Evolutionary conservation across 345 rosid species (phyloP), one percentile per base, ranked within the genome.

Genomic region (Pugionium dolabratum): DNA sequence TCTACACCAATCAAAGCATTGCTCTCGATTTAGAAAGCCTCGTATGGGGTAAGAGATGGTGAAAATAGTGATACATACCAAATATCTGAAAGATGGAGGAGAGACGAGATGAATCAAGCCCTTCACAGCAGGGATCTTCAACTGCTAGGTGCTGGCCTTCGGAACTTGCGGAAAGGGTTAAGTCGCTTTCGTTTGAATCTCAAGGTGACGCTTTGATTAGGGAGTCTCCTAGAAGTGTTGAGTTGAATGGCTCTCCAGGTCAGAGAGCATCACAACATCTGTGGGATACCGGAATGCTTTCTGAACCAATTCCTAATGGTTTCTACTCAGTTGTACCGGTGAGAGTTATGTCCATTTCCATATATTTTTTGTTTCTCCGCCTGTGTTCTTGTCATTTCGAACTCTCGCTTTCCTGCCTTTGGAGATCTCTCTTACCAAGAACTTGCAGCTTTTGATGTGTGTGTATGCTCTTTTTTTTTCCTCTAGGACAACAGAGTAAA

Each of bases 401-500:
- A n/a, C n/a, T n/a, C n/a, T n/a, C n/a, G 18, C 18, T 40, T 59
- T 44, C 36, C 36, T 49, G 32, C 31, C 66, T 49, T 48, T 40
- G 25, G 44, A 28, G 43, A 32, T 49, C 54, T 53, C 33, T 69
- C 34, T 41, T 42, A 59, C n/a, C n/a, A n/a, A n/a, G n/a, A n/a
- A n/a, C n/a, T 29, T 44, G n/a, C 29, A 54, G 58, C 55, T 33
- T 60, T 46, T 73, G 32, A 67, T 33, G 48, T 67, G n/a, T n/a
- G n/a, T n/a, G n/a, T n/a, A n/a, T n/a, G n/a, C n/a, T n/a, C n/a
- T n/a, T n/a, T n/a, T n/a, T n/a, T n/a, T n/a, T n/a, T n/a, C n/a
- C 62, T 71, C 2, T 84, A 95, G 99, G 99, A 91, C 55, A 95
- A 87, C 80, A 86, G 85, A 85, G 89, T 95, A 35, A 95, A 80